Evolutionary conservation across 768 basidiomycete genomes (phyloP).

Genomic region (Psilocybe cubensis): DNA sequence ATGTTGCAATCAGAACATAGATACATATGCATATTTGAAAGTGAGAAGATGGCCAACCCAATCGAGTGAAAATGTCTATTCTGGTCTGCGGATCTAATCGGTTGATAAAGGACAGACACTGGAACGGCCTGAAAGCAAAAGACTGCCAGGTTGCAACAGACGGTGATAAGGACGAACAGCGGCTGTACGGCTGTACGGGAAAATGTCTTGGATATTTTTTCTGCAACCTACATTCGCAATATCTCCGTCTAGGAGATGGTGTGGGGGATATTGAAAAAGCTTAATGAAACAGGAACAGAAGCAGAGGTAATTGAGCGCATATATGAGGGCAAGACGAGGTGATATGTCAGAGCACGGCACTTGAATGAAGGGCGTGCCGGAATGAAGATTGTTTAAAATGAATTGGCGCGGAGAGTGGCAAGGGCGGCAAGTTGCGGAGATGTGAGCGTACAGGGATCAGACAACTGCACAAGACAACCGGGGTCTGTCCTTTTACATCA

Average conservation of each 20-base stretch:
- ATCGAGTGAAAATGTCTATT: constrained; percentile 11
- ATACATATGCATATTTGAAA: background rate
- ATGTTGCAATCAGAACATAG: background rate
- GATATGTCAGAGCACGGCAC: constrained; percentile 5
- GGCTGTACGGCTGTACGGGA: background rate
- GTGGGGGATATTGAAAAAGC: background rate
- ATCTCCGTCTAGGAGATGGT: background rate
- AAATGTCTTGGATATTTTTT: background rate
- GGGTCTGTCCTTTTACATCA: constrained; percentile 23
- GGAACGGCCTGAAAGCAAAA: background rate
- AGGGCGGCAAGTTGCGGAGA: constrained; percentile 28
- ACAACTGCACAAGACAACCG: constrained; percentile 28
- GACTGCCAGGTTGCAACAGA: background rate
- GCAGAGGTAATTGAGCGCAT: background rate
- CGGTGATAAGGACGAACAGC: background rate
- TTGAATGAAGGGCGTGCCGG: no score
- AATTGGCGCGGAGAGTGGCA: constrained; percentile 13
- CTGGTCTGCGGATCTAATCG: constrained; percentile 3
- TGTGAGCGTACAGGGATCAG: constrained; percentile 16
- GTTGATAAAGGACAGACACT: background rate
- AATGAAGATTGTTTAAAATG: no score
- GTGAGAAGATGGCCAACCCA: constrained; percentile 10
- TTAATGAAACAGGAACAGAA: background rate
- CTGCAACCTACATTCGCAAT: background rate
- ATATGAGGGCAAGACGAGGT: background rate